phyloP scores from a whole-genome alignment of 768 basidiomycete species.

The Boletus vermiculosoides region DNA sequence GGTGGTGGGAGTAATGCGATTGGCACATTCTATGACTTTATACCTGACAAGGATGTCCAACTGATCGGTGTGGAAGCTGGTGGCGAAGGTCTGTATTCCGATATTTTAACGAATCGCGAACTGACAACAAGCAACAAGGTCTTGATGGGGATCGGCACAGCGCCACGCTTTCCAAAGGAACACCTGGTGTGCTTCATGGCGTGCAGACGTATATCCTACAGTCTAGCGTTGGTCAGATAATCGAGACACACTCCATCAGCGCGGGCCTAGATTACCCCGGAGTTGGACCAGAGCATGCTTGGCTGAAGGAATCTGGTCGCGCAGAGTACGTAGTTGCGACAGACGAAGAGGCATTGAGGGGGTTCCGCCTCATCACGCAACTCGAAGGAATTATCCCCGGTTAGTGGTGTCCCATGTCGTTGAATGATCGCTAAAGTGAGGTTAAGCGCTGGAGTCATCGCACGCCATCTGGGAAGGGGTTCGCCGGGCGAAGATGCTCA shows the following conservation, averaged over 20 bases:
- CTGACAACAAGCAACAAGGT: conserved; percentile 39
- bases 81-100: conserved; percentile 73
- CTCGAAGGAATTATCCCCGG: conserved; percentile 96
- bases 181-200: conserved; percentile 93
- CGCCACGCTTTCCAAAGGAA: conserved; percentile 88
- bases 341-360: conserved; percentile 90
- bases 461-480: conserved; percentile 96
- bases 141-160: conserved; percentile 84
- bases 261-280: conserved; percentile 96
- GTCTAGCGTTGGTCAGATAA: conserved; percentile 84
- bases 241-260: conserved; percentile 96
- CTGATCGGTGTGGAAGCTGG: conserved; percentile 96
- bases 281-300: conserved; percentile 97
- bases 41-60: conserved; percentile 79
- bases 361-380: conserved; percentile 90
- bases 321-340: conserved; percentile 93
- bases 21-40: conserved; percentile 97
- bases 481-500: conserved; percentile 76
- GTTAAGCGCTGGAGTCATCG: conserved; percentile 84
- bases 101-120: not conserved
- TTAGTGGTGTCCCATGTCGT: conserved; percentile 31
- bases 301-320: conserved; percentile 91
- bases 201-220: conserved; percentile 95
- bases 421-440: conserved; percentile 5
- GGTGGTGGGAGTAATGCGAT: conserved; percentile 98